Evolutionary conservation across 495 filamentous ascomycete genomes (phyloP), one percentile per base, ranked within the genome.

Genomic region (Chlorociboria aeruginascens): DNA sequence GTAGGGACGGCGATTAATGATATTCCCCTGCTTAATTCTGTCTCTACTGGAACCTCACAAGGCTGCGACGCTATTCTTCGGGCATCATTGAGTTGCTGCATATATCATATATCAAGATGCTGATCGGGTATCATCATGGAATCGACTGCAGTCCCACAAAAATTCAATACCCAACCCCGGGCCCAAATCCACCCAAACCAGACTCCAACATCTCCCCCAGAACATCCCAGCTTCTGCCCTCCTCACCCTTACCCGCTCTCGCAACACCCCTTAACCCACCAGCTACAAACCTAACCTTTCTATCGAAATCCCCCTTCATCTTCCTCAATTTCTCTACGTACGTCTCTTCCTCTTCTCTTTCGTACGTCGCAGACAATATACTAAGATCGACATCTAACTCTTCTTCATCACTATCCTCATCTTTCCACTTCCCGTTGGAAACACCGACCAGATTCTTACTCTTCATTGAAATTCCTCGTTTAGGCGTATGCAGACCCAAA

Each of bases 131-230:
- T 17, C 10, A 6, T 16, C 8, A 10, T 35, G 29, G n/a, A 45
- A 43, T 10, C 40, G 31, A 10, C 3, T 17, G 3, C 14, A 2
- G 9, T 32, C 42, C 1, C n/a, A 31, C 12, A 28, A 8, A 32
- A 42, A 33, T 34, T 46, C 43, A 40, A 31, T 39, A 36, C 8
- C 13, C 38, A 31, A 20, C 28, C 28, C 35, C n/a, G n/a, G n/a
- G n/a, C n/a, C n/a, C 34, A n/a, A 33, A 2, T 16, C 31, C 48
- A 43, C 28, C 55, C 32, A 74, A 61, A 3, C 72, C 73, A 40
- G 61, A 62, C 61, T 79, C 76, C 31, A 81, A 54, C 62, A 74
- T 77, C 60, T 80, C 75, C 8, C 72, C 77, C 53, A 81, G 48
- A 14, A 70, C 63, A 58, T 79, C 77, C 70, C 77, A 77, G 41